Evolutionary conservation across 2,329 filamentous ascomycete genomes (phyloP), one percentile per base, ranked within the genome.

Genomic region (Colletotrichum noveboracense): DNA sequence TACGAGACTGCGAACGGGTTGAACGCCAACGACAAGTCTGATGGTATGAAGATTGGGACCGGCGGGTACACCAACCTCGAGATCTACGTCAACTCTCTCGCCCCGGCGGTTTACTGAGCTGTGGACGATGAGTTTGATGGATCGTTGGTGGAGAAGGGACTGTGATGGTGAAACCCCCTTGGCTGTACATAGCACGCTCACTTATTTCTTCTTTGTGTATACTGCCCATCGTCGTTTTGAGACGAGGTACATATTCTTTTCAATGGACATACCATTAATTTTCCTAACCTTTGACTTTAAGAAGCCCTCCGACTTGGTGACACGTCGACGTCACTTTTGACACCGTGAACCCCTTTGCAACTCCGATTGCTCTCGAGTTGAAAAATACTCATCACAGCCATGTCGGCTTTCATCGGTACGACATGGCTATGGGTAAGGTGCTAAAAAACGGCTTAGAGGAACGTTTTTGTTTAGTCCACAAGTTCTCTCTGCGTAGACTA

Each of bases 11-110:
- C 84, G 10, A 85, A 89, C 70, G 86, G 87, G 1, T 77, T 87
- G 30, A 76, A 87, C 70, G 81, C 83, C 7, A 82, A 84, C 7
- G 82, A 86, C 48, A 81, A 80, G 28, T 81, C 83, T 21, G 86
- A 88, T 67, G 85, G 83, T 7, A 86, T 87, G 84, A 78, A 79
- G 74, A 85, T 86, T 66, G 81, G 84, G 14, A 83, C 80, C 13
- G 84, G 85, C 48, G 86, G 87, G 7, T 89, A 88, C 72, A 81
- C 83, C 6, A 88, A 87, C 75, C 82, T 89, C 14, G 88, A 90
- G 79, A 85, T 87, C 66, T 89, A 89, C 80, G 85, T 88, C 21
- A 89, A 90, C 77, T 88, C 86, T 13, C 80, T 90, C 34, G 84
- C 88, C 13, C 79, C 80, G 10, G 65, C 70, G 2, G 70, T 75